Evolutionary conservation across 495 filamentous ascomycete genomes (phyloP), one percentile per base, ranked within the genome.

Genomic region (Halenospora varia): DNA sequence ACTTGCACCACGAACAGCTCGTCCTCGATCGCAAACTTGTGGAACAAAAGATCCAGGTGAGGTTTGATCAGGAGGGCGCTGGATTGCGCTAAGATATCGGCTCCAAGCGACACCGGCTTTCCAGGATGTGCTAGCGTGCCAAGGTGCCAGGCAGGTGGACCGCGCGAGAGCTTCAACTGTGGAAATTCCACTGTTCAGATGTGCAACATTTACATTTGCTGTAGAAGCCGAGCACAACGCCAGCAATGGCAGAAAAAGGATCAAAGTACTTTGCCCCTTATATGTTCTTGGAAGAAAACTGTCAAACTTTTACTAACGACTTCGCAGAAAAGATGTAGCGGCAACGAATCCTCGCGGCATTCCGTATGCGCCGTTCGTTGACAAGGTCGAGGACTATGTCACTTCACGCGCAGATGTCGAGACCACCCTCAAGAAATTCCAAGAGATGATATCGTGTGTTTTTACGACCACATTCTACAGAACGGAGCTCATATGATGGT

Each of bases 351-450:
- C 93, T 44, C 86, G 94, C 62, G 94, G 94, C 65, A 98, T 98
- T 59, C 94, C 94, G 55, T 81, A 83, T 64, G 95, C 95, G 57
- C 94, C 95, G 25, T 98, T 98, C 66, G 88, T 97, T 68, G 93
- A 96, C 74, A 89, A 92, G 70, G 93, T 98, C 53, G 85, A 90
- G 77, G 91, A 97, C 76, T 97, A 96, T 75, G 88, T 97, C 63
- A 79, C 90, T 58, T 83, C 87, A 9, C 84, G 93, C 19, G 84
- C 81, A 3, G 90, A 97, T 56, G 94, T 97, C 61, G 94, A 97
- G 70, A 75, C 82, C 20, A 96, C 92, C 23, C 78, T 98, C 65
- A 86, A 88, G 68, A 91, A 81, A 66, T 97, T 98, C 72, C 94
- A 97, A 72, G 94, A 98, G 78, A 96, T 98, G 95, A 97, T 98